Base-by-base conservation (phyloP, 495 filamentous ascomycete genomes). In the Trichoderma virens region DNA sequence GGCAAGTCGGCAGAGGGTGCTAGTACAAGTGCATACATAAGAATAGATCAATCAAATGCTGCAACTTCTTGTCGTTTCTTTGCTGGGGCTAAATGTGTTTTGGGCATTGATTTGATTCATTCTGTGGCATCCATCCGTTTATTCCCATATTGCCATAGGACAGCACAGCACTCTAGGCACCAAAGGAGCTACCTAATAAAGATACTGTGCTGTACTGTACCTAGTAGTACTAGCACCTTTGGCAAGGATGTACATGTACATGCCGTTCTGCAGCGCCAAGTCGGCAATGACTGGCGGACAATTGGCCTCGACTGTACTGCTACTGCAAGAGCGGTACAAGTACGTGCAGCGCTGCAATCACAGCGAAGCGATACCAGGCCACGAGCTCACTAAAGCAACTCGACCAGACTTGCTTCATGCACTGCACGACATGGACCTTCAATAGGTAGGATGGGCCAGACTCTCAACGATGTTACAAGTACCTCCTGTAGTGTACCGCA, bases 1-100 rank as follows among this genome's bases (percentile, higher is more conserved):
- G 51, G 51, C 51, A 56, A 30, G 9, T 56, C 51, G 51, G 51
- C 51, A 56, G 51, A 56, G 51, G 20, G 51, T 56, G 51, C 51
- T 56, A 56, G 45, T 4, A 51, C 45, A n/a, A 51, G 45, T 51
- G n/a, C 45, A 25, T 20, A 51, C 45, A 25, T 41, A 41, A 41
- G 38, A 41, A 41, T 41, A 41, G 38, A 41, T 16, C 5, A 35
- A 35, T 11, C 38, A 41, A 13, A 13, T 41, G 38, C 5, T 16
- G 38, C 6, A 18, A 16, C 14, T 41, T n/a, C 8, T 11, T 3
- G 38, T 11, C 38, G 38, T 16, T 18, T 41, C 38, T 16, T 41
- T 41, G 13, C 38, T 16, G 8, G 38, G n/a, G n/a, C n/a, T n/a
- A n/a, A n/a, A n/a, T n/a, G n/a, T n/a, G n/a, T n/a, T n/a, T n/a